Conservation (phyloP, 208 protist genomes). For the Novymonas esmeraldas region DNA sequence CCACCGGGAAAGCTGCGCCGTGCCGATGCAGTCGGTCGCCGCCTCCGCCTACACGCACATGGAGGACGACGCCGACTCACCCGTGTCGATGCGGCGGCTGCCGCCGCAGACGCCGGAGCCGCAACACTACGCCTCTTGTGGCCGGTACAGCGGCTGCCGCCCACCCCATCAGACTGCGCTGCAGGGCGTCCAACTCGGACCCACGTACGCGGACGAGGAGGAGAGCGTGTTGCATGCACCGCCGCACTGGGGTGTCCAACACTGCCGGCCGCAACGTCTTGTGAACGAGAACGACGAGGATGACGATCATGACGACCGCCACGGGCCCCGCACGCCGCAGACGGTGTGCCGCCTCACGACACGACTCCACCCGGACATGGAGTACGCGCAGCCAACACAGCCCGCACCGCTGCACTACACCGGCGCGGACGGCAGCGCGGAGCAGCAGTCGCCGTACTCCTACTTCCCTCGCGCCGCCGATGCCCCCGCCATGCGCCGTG, state of each 20-base stretch:
- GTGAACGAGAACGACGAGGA: too few relatives aligned
- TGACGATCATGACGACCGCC: background rate
- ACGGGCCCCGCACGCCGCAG: constrained; percentile 3
- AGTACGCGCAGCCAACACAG: background rate
- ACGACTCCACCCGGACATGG: background rate
- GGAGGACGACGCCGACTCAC: background rate
- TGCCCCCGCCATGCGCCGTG: constrained; percentile 2
- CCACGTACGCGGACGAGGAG: constrained; percentile 6
- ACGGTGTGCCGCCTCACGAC: constrained; percentile 2
- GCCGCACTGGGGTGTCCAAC: too few relatives aligned
- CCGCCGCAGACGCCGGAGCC: constrained; percentile 24
- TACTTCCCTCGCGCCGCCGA: constrained; percentile 1
- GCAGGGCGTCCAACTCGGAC: too few relatives aligned
- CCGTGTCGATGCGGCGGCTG: background rate
- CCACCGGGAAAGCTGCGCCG: too few relatives aligned
- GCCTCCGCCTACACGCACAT: background rate
- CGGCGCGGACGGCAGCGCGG: too few relatives aligned
- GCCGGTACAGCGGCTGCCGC: too few relatives aligned
- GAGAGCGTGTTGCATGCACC: background rate
- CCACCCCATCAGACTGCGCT: too few relatives aligned
- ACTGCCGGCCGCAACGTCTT: too few relatives aligned
- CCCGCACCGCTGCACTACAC: background rate
- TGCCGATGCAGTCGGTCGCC: background rate
- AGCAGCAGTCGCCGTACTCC: constrained; percentile 13
- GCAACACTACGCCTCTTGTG: constrained; percentile 18